A percentile compares a stretch with the other conserved stretches of the same genome.
Conservation (phyloP, 805 yeast genomes). For the Pichia scutulata region DNA sequence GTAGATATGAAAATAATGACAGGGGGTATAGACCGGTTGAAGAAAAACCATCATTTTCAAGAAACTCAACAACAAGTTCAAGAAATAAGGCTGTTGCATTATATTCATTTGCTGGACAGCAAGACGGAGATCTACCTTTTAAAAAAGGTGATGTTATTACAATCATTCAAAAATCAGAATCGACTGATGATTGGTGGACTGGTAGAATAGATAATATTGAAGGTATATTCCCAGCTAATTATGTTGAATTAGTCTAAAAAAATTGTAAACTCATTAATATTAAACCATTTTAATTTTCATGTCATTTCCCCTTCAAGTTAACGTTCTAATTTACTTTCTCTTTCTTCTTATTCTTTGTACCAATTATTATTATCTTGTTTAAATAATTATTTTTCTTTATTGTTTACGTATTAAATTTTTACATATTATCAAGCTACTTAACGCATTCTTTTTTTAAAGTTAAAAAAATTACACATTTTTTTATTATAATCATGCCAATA, state of each 20-base stretch:
- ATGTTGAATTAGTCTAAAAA: conserved; percentile 65
- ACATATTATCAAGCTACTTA: too few relatives aligned
- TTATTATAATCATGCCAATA: neutral
- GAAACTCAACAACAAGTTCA: conserved; percentile 33
- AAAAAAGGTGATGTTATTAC: conserved; percentile 91
- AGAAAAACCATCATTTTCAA: conserved; percentile 26
- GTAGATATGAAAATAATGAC: neutral
- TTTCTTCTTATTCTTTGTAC: neutral
- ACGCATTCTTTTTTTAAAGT: too few relatives aligned
- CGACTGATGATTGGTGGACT: conserved; percentile 98
- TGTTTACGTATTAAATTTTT: neutral
- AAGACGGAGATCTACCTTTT: conserved; percentile 87
- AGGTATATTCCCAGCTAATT: conserved; percentile 97
- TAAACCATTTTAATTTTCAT: neutral
- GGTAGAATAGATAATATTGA: conserved; percentile 77
- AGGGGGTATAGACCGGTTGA: conserved; percentile 24
- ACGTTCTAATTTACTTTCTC: neutral
- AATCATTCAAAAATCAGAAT: conserved; percentile 75
- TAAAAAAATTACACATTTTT: neutral
- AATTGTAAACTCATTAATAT: neutral
- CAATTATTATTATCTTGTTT: neutral
- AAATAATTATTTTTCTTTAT: neutral
- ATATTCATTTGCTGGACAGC: conserved; percentile 85
- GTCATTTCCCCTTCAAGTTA: neutral
- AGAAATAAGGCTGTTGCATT: conserved; percentile 80